Evolutionary conservation across 148 eudicot species (phyloP).

Genomic region (Polygonum aviculare): DNA sequence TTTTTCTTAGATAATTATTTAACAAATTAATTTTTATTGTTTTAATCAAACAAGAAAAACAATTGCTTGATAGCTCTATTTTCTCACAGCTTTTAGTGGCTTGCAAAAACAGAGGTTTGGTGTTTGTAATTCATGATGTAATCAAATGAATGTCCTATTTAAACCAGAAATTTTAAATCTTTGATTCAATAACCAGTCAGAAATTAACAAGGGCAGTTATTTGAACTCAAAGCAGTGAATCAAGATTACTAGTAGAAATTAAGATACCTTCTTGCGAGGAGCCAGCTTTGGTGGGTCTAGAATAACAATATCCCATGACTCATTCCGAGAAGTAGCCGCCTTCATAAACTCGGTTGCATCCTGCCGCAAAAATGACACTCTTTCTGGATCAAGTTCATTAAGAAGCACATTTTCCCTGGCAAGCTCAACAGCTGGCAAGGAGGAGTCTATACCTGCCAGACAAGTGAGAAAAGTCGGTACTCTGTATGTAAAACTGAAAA

Average conservation of each 20-base stretch:
- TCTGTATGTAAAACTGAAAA: not conserved
- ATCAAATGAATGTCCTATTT: not conserved
- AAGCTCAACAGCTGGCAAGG: constrained; percentile 75
- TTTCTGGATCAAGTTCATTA: constrained; percentile 51
- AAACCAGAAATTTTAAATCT: not conserved
- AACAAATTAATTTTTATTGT: not conserved
- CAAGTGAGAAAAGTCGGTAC: not conserved
- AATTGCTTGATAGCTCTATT: too few species aligned
- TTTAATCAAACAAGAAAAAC: not conserved
- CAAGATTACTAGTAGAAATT: not conserved
- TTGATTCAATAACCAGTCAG: not conserved
- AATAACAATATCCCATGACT: constrained; percentile 77
- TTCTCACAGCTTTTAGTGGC: not conserved
- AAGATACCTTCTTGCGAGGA: constrained; percentile 64
- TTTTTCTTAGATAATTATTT: not conserved
- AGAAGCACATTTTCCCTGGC: constrained; percentile 63
- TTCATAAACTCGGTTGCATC: constrained; percentile 84
- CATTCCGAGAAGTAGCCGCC: constrained; percentile 63
- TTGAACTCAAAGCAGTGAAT: not conserved
- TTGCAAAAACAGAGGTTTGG: not conserved
- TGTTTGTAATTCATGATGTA: not conserved
- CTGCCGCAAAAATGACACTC: constrained; percentile 54
- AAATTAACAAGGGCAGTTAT: not conserved
- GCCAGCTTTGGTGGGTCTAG: constrained; percentile 92
- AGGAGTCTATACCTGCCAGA: constrained; percentile 67